A percentile compares a stretch with the other conserved stretches of the same genome.
phyloP scores from a whole-genome alignment of 805 yeast species.

The Isabelozyma pseudorhagii region DNA sequence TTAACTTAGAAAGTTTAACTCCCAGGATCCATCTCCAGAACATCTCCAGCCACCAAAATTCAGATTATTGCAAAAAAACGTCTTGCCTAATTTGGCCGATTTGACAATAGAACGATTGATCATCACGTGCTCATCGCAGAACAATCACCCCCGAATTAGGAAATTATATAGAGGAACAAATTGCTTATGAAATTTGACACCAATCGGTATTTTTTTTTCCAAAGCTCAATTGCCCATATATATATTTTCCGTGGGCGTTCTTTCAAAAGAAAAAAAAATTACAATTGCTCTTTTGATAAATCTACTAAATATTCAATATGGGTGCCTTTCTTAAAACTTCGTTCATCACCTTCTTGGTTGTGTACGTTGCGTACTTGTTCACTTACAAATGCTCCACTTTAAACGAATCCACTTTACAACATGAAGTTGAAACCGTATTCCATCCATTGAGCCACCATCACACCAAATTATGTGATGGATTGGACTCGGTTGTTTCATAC shows the following conservation, averaged over 20 bases:
- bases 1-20: too few relatives aligned
- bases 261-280: neutral
- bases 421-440: slow-evolving; percentile 25
- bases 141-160: neutral
- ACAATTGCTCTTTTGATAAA: neutral
- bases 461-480: slow-evolving; percentile 29
- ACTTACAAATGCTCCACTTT: slow-evolving; percentile 37
- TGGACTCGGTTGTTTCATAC: slow-evolving; percentile 24
- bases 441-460: slow-evolving; percentile 40
- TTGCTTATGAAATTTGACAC: neutral
- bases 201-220: neutral
- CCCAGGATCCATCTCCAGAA: too few relatives aligned
- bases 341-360: slow-evolving; percentile 20
- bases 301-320: neutral
- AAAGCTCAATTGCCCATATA: too few relatives aligned
- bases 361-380: slow-evolving; percentile 36
- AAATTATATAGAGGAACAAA: neutral
- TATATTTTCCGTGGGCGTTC: too few relatives aligned
- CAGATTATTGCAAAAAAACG: neutral
- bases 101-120: neutral
- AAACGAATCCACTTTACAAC: slow-evolving; percentile 25
- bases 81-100: neutral
- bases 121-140: neutral
- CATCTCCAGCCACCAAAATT: neutral
- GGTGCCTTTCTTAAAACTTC: slow-evolving; percentile 4